Conservation (phyloP, 345 rosid genomes). For the Citropsis articulata region DNA sequence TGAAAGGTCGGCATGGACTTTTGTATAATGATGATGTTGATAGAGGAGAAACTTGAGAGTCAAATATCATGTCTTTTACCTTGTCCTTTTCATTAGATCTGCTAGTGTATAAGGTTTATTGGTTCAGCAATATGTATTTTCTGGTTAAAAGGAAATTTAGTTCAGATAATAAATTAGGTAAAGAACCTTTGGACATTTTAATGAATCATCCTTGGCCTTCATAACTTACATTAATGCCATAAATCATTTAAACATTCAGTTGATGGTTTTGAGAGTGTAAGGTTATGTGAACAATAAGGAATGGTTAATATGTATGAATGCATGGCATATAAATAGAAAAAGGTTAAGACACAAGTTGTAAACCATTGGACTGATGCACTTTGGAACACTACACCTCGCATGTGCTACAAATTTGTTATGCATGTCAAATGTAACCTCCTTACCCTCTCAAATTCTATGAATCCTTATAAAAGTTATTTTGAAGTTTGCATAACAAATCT, state of each 20-base stretch:
- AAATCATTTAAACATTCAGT: neutral
- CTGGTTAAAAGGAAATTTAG: neutral
- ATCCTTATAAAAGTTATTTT: too few species aligned
- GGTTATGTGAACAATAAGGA: neutral
- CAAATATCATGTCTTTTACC: neutral
- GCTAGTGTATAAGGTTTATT: neutral
- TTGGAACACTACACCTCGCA: neutral
- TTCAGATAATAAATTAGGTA: neutral
- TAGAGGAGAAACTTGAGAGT: neutral
- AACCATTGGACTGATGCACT: neutral
- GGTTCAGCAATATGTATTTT: neutral
- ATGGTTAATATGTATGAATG: neutral
- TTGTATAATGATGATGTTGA: neutral
- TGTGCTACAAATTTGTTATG: neutral
- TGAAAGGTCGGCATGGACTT: neutral
- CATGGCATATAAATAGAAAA: neutral
- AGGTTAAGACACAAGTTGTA: constrained; percentile 20
- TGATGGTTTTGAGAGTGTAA: neutral
- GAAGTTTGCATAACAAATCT: too few species aligned
- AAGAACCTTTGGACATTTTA: neutral
- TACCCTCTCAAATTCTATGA: too few species aligned
- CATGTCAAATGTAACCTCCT: neutral
- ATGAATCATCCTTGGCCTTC: neutral
- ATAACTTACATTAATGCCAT: neutral
- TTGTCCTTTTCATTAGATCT: neutral